Base-by-base conservation (phyloP, 2,329 filamentous ascomycete genomes). In the Hawksworthiomyces lignivorus region DNA sequence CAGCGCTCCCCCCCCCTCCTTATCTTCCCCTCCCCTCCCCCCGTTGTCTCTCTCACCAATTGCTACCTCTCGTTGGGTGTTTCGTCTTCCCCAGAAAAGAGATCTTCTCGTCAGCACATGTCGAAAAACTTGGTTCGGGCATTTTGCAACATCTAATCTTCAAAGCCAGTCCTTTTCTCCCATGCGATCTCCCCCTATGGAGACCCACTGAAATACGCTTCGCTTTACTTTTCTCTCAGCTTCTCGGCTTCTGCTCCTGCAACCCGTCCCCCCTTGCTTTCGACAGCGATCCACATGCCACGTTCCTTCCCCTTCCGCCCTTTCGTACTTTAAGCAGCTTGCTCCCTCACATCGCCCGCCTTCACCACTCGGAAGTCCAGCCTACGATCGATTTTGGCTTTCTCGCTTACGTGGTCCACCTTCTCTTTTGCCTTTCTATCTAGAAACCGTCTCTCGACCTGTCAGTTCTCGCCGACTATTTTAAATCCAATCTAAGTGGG, bases 191-290 rank as follows among this genome's bases (percentile, higher is more conserved):
- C 31, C 42, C 41, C 43, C 34, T 30, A 45, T 30, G 38, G 12
- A 29, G 43, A 45, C 39, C 43, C 39, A 45, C 39, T 18, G 34
- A 38, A 30, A 39, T 39, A 45, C 43, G 39, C 41, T 45, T 45
- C 40, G 33, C 14, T 38, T n/a, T 27, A 24, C 22, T 22, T 24
- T 30, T 19, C 21, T 31, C 27, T 14, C 20, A n/a, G n/a, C 9
- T 45, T 28, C 28, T 14, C 29, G 14, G 21, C 19, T 29, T 34
- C 38, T 19, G 29, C 19, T 12, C 17, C 27, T 22, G 19, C 24
- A n/a, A 24, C 14, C 12, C 30, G 20, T 41, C 26, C 39, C 39
- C 29, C 28, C 34, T 36, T 45, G 38, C 43, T 36, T 40, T 29
- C 22, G 18, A 28, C n/a, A n/a, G n/a, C 35, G 43, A 42, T 42